A percentile compares a stretch with the other conserved stretches of the same genome.
These are phyloP conservation scores for Castanea sativa DNA, from an alignment of 306 rosid genomes.

Conservation along the genomic window DNA sequence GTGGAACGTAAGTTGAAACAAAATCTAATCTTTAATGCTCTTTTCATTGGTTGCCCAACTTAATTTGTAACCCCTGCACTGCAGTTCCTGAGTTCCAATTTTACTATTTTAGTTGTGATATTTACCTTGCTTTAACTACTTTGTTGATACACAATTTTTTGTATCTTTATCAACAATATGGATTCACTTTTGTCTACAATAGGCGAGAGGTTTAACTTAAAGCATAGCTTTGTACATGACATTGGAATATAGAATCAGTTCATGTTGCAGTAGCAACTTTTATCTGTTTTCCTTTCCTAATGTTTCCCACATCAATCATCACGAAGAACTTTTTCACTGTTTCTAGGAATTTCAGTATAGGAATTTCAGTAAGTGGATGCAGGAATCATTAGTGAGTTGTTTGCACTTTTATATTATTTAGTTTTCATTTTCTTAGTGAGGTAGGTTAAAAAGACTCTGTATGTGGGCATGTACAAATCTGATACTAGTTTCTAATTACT, in stretches of 20 bases:
- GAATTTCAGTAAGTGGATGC: background rate
- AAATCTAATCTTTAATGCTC: background rate
- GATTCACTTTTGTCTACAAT: background rate
- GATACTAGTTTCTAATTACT: background rate
- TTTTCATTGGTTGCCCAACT: background rate
- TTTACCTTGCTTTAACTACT: background rate
- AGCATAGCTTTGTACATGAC: background rate
- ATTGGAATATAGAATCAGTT: background rate
- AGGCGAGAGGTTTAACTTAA: background rate
- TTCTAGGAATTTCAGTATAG: background rate
- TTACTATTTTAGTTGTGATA: background rate
- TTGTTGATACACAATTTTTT: background rate
- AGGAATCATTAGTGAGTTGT: background rate
- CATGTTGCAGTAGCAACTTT: background rate
- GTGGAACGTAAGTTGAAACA: constrained; percentile 81
- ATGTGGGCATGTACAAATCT: background rate
- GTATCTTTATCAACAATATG: background rate
- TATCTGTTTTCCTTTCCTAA: background rate
- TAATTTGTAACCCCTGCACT: background rate
- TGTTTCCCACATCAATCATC: background rate
- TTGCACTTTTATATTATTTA: background rate
- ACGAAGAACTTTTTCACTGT: background rate
- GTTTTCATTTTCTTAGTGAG: background rate
- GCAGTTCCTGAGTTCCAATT: constrained; percentile 1
- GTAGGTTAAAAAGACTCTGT: background rate